Conservation (phyloP, 345 rosid species). For the Firmiana major region DNA sequence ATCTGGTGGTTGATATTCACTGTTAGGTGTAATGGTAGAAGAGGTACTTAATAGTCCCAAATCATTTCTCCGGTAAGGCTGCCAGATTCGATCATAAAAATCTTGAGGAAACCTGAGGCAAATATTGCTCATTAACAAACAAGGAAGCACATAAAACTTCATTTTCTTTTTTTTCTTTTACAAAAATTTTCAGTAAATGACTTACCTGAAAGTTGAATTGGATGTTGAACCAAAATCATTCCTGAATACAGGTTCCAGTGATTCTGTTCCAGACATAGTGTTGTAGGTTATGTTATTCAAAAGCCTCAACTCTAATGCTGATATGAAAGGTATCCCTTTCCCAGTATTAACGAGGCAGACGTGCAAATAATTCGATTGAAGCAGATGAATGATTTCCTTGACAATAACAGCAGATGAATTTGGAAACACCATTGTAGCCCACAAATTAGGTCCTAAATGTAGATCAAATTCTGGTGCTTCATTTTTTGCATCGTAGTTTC, state of each 20-base stretch:
- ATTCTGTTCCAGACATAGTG: conserved; percentile 20
- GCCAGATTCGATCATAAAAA: conserved; percentile 18
- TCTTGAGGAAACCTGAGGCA: conserved; percentile 19
- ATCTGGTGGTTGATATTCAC: neutral
- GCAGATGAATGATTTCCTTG: conserved; percentile 36
- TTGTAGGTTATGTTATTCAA: conserved; percentile 16
- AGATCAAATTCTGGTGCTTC: conserved; percentile 43
- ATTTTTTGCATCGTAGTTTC: conserved; percentile 42
- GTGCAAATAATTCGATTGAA: conserved; percentile 16
- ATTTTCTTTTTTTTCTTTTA: neutral
- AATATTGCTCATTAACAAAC: neutral
- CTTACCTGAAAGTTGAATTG: conserved; percentile 23
- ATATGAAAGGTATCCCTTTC: conserved; percentile 47
- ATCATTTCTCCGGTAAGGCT: neutral
- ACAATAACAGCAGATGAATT: neutral
- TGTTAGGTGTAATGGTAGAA: neutral
- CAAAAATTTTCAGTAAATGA: neutral
- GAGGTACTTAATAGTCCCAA: neutral
- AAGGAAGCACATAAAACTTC: neutral
- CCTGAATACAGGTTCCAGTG: neutral
- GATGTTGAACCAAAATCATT: conserved; percentile 17
- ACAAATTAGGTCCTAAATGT: conserved; percentile 39
- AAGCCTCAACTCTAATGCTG: conserved; percentile 46
- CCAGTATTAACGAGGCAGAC: conserved; percentile 53
- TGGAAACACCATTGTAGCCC: conserved; percentile 24